Conservation (phyloP, 176 grass and related monocot genomes). For the Eleusine indica region DNA sequence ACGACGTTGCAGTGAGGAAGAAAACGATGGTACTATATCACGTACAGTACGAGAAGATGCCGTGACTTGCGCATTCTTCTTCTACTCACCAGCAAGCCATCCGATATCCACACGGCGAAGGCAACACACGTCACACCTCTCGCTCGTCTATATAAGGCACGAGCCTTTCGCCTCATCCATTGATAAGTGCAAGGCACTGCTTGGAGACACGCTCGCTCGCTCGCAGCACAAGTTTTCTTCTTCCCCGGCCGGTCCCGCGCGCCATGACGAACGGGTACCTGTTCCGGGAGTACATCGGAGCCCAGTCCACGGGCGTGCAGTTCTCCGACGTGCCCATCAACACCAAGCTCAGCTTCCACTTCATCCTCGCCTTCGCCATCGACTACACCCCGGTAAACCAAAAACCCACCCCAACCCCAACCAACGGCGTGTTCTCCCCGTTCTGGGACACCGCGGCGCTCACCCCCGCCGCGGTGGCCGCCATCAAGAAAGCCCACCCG, state of each 20-base stretch:
- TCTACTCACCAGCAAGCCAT: too few relatives aligned
- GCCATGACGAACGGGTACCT: slow-evolving; percentile 62
- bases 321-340: slow-evolving; percentile 66
- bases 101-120: too few relatives aligned
- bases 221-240: too few relatives aligned
- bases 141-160: background rate
- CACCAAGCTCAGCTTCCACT: slow-evolving; percentile 42
- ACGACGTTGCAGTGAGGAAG: too few relatives aligned
- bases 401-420: slow-evolving; percentile 3
- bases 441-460: slow-evolving; percentile 46
- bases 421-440: slow-evolving; percentile 52
- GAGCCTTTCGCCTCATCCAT: background rate
- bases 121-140: background rate
- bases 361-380: slow-evolving; percentile 57
- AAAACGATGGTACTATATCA: too few relatives aligned
- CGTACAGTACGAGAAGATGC: too few relatives aligned
- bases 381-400: slow-evolving; percentile 26
- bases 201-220: background rate
- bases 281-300: slow-evolving; percentile 68
- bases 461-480: slow-evolving; percentile 10
- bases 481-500: slow-evolving; percentile 6
- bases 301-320: slow-evolving; percentile 35
- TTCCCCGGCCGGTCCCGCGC: too few relatives aligned
- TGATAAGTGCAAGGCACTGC: background rate
- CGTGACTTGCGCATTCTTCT: too few relatives aligned